Percentiles rank a stretch among this genome's conserved stretches.
Conservation (phyloP, 202 grass and related monocot species). For the Dendrocalamus latiflorus region DNA sequence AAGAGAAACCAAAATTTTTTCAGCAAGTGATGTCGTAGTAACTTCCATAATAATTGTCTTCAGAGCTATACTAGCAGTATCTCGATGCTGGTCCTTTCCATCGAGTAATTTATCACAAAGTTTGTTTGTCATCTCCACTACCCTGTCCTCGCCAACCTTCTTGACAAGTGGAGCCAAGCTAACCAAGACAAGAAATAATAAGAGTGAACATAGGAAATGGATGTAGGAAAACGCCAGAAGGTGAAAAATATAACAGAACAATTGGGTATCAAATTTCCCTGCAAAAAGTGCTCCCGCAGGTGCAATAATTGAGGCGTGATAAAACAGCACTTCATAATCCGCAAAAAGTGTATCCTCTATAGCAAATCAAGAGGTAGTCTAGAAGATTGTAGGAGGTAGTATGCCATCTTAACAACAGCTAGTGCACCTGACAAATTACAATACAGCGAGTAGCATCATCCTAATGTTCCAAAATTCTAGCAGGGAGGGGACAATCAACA, state of each 20-base stretch:
- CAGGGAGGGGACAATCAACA: not conserved
- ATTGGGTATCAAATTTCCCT: not conserved
- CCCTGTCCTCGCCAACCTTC: constrained; percentile 88
- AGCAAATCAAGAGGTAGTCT: not conserved
- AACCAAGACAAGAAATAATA: constrained; percentile 9
- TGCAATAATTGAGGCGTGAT: not conserved
- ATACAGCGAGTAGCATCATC: not conserved
- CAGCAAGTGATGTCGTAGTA: constrained; percentile 74
- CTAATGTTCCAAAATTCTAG: not conserved
- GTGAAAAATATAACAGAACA: not conserved
- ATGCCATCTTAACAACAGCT: not conserved
- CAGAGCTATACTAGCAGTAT: constrained; percentile 94
- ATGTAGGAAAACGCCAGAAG: not conserved
- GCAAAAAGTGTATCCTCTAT: not conserved
- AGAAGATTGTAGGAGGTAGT: not conserved
- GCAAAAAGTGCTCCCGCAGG: not conserved
- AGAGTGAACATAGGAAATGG: not conserved
- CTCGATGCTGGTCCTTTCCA: constrained; percentile 96
- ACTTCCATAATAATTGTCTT: constrained; percentile 94
- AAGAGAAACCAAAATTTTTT: constrained; percentile 80
- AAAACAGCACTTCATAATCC: not conserved
- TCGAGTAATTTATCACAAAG: constrained; percentile 91
- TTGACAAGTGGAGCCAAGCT: constrained; percentile 94
- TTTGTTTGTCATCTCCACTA: constrained; percentile 88
- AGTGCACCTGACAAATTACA: not conserved